A percentile compares a stretch with the other conserved stretches of the same genome.
Conservation (phyloP, 208 protist species). For the Eutreptiella sp. region DNA sequence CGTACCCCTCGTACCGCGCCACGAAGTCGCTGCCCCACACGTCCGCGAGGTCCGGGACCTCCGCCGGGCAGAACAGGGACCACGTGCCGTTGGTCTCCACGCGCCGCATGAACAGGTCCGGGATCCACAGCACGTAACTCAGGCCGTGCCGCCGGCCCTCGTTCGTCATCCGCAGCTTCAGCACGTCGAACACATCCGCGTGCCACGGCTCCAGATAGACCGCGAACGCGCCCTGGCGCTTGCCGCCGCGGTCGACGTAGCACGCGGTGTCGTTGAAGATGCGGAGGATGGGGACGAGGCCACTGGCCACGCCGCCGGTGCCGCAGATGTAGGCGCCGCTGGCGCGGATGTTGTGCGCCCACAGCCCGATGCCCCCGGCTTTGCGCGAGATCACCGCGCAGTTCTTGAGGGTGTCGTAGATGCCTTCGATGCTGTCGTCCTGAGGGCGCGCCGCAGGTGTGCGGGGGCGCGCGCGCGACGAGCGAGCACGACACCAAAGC, state of each 20-base stretch:
- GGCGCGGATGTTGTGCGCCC: slow-evolving; percentile 92
- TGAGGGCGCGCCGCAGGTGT: too few relatives aligned
- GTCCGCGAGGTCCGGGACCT: slow-evolving; percentile 89
- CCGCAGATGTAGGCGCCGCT: slow-evolving; percentile 89
- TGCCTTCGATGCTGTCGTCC: slow-evolving; percentile 98
- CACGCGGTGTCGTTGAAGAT: slow-evolving; percentile 99
- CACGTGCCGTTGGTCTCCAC: slow-evolving; percentile 87
- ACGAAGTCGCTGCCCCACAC: slow-evolving; percentile 92
- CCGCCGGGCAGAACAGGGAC: slow-evolving; percentile 96
- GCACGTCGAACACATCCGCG: slow-evolving; percentile 95
- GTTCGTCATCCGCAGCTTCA: slow-evolving; percentile 95
- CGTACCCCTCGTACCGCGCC: slow-evolving; percentile 83
- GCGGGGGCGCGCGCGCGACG: too few relatives aligned
- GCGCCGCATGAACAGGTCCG: slow-evolving; percentile 98
- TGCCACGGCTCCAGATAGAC: slow-evolving; percentile 99
- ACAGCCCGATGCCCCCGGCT: slow-evolving; percentile 96
- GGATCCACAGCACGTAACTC: slow-evolving; percentile 98
- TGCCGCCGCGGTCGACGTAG: slow-evolving; percentile 96
- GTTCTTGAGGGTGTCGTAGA: slow-evolving; percentile 98
- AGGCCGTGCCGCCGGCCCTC: slow-evolving; percentile 89
- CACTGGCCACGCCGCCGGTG: slow-evolving; percentile 94
- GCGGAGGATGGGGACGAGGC: slow-evolving; percentile 97
- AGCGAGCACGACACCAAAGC: too few relatives aligned
- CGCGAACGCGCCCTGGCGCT: slow-evolving; percentile 97
- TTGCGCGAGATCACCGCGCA: slow-evolving; percentile 95